Evolutionary conservation across 2,329 filamentous ascomycete species (phyloP).

Genomic region (Huntiella bhutanensis): DNA sequence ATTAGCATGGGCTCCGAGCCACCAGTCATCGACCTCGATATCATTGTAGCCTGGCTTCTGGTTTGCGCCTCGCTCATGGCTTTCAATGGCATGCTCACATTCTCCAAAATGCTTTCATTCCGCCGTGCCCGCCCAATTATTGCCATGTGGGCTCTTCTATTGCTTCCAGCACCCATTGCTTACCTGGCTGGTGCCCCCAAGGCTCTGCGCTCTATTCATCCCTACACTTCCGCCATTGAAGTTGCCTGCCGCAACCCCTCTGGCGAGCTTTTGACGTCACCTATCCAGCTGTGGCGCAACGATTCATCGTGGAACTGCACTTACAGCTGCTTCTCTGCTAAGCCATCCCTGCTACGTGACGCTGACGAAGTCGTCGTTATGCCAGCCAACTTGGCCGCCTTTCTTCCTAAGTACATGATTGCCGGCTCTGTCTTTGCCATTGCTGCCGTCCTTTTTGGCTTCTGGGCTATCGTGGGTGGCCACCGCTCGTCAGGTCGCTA

Average conservation of each 20-base stretch:
- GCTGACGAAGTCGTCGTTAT: slow-evolving; percentile 7
- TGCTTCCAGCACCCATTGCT: slow-evolving; percentile 10
- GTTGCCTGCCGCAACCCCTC: slow-evolving; percentile 7
- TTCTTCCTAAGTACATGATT: slow-evolving; percentile 10
- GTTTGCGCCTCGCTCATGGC: slow-evolving; percentile 8
- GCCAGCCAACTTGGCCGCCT: slow-evolving; percentile 8
- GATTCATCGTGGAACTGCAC: slow-evolving; percentile 11
- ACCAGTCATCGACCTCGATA: slow-evolving; percentile 8
- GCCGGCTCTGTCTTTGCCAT: slow-evolving; percentile 7
- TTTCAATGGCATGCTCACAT: slow-evolving; percentile 10
- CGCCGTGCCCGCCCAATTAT: slow-evolving; percentile 11
- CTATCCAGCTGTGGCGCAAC: slow-evolving; percentile 10
- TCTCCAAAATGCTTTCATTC: slow-evolving; percentile 8
- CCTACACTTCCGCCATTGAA: slow-evolving; percentile 9
- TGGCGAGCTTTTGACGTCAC: slow-evolving; percentile 7
- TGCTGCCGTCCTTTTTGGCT: slow-evolving; percentile 6
- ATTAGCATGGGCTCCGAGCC: slow-evolving; percentile 7
- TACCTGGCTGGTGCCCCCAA: slow-evolving; percentile 9
- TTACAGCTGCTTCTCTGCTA: slow-evolving; percentile 8
- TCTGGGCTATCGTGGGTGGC: slow-evolving; percentile 10
- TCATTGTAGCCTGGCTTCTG: slow-evolving; percentile 9
- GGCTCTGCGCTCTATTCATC: slow-evolving; percentile 9
- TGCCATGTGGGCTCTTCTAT: slow-evolving; percentile 7
- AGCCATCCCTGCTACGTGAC: slow-evolving; percentile 7
- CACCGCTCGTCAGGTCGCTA: slow-evolving; percentile 9